Evolutionary conservation across 176 grass and related monocot genomes (phyloP).

Genomic region (Carex myosuroides): DNA sequence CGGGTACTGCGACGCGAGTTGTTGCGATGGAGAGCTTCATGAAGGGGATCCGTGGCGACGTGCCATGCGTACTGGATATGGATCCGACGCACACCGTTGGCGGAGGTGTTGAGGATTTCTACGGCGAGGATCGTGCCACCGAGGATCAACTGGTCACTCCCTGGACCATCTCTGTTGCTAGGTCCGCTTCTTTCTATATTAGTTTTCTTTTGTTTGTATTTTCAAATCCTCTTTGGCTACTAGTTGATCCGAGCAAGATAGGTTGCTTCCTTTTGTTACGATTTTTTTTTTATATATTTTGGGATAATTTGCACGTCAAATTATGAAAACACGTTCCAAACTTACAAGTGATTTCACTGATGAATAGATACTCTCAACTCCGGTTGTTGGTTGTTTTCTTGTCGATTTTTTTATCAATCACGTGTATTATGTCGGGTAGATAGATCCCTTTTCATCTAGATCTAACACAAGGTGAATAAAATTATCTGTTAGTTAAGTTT

Average conservation of each 20-base stretch:
- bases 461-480: not conserved
- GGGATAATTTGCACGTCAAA: not conserved
- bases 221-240: not conserved
- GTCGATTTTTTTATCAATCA: not conserved
- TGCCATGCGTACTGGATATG: conserved; percentile 56
- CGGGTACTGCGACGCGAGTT: not conserved
- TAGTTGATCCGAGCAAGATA: not conserved
- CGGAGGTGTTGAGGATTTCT: conserved; percentile 75
- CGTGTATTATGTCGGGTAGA: not conserved
- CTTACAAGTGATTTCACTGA: not conserved
- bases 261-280: not conserved
- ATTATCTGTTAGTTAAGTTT: not conserved
- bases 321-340: not conserved
- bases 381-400: not conserved
- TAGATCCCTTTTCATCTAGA: not conserved
- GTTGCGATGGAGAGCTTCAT: conserved; percentile 71
- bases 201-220: not conserved
- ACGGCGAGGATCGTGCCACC: conserved; percentile 76
- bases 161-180: conserved; percentile 84
- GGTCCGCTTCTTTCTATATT: conserved; percentile 29
- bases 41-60: conserved; percentile 46
- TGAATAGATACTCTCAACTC: not conserved
- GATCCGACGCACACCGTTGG: conserved; percentile 47
- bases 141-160: conserved; percentile 94
- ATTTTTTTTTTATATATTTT: not conserved